Percentiles rank a stretch among this genome's conserved stretches.
Conservation (phyloP, 1,139 yeast species). For the Entelexis paramagnoliae region DNA sequence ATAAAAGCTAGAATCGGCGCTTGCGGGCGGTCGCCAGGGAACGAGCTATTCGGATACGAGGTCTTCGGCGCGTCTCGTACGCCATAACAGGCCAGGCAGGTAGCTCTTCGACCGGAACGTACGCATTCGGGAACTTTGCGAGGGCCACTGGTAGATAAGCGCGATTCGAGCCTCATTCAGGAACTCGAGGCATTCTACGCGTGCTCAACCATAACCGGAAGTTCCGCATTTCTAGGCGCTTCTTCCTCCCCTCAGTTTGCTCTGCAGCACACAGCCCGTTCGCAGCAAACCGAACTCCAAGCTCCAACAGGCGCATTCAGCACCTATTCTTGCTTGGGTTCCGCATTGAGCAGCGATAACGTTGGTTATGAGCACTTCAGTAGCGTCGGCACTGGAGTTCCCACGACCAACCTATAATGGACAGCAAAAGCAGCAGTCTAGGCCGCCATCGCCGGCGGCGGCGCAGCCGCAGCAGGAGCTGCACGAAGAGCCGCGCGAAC, state of each 20-base stretch:
- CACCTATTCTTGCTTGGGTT: background rate
- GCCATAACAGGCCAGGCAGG: no score
- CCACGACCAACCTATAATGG: background rate
- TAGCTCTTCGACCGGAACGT: background rate
- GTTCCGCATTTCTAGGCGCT: background rate
- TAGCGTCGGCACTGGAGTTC: background rate
- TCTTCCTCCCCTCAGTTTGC: background rate
- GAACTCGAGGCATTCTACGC: no score
- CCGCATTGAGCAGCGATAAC: background rate
- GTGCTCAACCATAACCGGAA: background rate
- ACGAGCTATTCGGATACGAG: no score
- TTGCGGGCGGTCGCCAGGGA: background rate
- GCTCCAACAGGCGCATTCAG: background rate
- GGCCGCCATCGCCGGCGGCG: background rate
- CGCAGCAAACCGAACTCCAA: background rate
- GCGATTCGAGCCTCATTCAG: background rate
- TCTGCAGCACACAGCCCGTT: background rate
- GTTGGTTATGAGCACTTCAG: background rate
- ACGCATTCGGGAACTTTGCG: background rate
- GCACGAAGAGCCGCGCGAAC: background rate
- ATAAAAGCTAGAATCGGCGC: background rate
- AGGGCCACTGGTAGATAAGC: background rate
- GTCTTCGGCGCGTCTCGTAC: no score
- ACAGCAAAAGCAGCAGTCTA: background rate
- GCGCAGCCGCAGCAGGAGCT: background rate